Base-by-base conservation (phyloP, 805 yeast genomes). In the Wickerhamomyces bisporus region DNA sequence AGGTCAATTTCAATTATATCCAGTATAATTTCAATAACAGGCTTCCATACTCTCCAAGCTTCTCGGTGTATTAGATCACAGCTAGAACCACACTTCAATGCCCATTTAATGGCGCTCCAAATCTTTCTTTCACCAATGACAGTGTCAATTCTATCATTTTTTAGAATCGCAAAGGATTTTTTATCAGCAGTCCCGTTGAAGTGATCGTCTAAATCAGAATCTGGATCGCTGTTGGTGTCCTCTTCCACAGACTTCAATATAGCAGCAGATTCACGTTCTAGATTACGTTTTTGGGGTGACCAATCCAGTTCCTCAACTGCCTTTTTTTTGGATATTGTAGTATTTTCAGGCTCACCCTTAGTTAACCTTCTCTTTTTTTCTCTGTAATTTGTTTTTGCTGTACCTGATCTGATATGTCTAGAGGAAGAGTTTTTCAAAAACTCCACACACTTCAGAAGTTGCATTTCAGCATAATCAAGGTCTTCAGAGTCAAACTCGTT, bases 101-200 rank as follows among this genome's bases (percentile, higher is more conserved):
- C 58, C 65, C 64, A 61, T 25, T 45, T 32, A 12, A 58, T 47
- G 2, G 53, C 60, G 5, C 38, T 39, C 60, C 64, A 55, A 3
- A 58, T 44, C 14, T 35, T 46, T 4, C 44, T 47, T 4, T 39
- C 37, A 13, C 42, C 31, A 14, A 58, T 35, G 4, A 48, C 49
- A 13, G 44, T 41, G 36, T 54, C 55, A 27, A 60, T 48, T 34
- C 58, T 44, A 15, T 48, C 47, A 32, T 57, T 53, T 32, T 38
- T 44, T 17, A 58, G 32, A 11, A 61, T 47, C 13, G 40, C 45
- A 3, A 42, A 42, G 0, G 60, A 39, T 16, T 49, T 52, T 21
- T 24, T 40, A 10, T 49, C 50, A 3, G 49, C 34, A 3, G 44
- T 32, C 21, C 30, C 39, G 8, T 30, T 30, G 8, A 32, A 18